phyloP scores from a whole-genome alignment of 331 rosid genomes.

The Quercus lobata region DNA sequence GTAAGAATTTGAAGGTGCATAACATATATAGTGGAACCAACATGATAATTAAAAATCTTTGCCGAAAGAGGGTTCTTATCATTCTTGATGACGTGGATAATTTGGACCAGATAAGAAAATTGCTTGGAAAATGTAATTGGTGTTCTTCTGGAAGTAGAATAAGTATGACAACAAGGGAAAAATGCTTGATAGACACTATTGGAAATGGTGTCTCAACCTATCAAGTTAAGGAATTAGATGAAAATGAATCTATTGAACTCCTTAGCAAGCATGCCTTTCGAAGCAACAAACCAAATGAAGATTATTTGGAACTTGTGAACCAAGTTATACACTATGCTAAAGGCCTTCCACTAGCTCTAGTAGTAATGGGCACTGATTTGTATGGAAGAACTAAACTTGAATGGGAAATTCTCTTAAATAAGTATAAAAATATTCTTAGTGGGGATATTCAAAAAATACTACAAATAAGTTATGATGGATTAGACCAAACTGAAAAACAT shows the following conservation, averaged over 20 bases:
- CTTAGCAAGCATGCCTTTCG: slow-evolving; percentile 30
- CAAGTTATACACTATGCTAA: slow-evolving; percentile 17
- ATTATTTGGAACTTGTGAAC: not conserved
- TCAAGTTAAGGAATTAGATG: slow-evolving; percentile 8
- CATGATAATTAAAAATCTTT: slow-evolving; percentile 11
- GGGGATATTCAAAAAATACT: slow-evolving; percentile 15
- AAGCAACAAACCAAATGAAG: not conserved
- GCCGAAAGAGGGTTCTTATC: not conserved
- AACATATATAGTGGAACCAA: not conserved
- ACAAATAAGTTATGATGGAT: slow-evolving; percentile 21
- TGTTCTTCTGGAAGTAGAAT: no score
- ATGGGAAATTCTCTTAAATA: slow-evolving; percentile 22
- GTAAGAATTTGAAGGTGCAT: slow-evolving; percentile 3
- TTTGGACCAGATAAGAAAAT: not conserved
- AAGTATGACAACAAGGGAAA: no score
- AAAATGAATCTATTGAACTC: slow-evolving; percentile 18
- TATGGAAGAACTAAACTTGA: not conserved
- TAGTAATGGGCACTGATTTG: not conserved
- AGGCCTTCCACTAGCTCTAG: slow-evolving; percentile 29
- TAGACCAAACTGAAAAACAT: slow-evolving; percentile 15
- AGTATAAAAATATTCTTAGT: slow-evolving; percentile 4
- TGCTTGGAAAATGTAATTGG: no score
- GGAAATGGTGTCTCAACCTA: not conserved
- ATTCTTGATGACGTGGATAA: slow-evolving; percentile 23
- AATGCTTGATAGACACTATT: not conserved